These are phyloP conservation scores for Claviceps capensis DNA, from an alignment of 2,329 filamentous ascomycete genomes.

Conservation along the genomic window DNA sequence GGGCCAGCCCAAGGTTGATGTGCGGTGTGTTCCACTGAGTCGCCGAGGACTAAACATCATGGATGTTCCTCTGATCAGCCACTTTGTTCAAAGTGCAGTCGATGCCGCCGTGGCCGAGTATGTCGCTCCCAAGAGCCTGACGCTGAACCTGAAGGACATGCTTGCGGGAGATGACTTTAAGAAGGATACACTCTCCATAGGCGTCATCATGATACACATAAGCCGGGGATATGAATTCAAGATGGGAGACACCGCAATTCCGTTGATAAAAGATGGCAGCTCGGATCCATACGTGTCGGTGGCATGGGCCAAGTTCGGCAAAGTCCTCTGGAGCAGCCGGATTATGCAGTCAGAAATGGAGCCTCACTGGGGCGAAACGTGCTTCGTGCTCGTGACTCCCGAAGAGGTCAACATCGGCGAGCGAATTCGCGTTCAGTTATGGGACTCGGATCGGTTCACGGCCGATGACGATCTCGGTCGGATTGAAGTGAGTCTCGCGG, in stretches of 20 bases:
- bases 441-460: constrained; percentile 61
- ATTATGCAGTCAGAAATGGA: constrained; percentile 52
- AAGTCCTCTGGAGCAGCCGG: constrained; percentile 46
- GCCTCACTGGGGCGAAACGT: constrained; percentile 58
- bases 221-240: constrained; percentile 58
- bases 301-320: constrained; percentile 65
- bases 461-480: constrained; percentile 64
- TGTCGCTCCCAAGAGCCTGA: constrained; percentile 62
- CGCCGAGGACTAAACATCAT: constrained; percentile 59
- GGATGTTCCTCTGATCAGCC: constrained; percentile 60
- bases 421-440: constrained; percentile 54
- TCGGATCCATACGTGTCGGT: constrained; percentile 61
- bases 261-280: constrained; percentile 42
- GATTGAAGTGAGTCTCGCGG: constrained; percentile 54
- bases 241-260: constrained; percentile 51
- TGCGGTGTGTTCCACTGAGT: constrained; percentile 57
- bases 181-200: constrained; percentile 53
- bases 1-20: constrained; percentile 58
- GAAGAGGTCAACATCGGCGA: constrained; percentile 62
- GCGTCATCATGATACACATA: constrained; percentile 52
- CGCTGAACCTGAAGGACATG: constrained; percentile 64
- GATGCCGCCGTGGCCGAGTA: constrained; percentile 63
- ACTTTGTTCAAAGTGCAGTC: constrained; percentile 61
- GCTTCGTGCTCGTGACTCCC: constrained; percentile 53
- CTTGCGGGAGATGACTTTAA: constrained; percentile 67